Percentiles rank a stretch among this genome's conserved stretches.
These are phyloP conservation scores for Nannochloris sp. DNA, from an alignment of 139 green algal species.

Conservation along the genomic window DNA sequence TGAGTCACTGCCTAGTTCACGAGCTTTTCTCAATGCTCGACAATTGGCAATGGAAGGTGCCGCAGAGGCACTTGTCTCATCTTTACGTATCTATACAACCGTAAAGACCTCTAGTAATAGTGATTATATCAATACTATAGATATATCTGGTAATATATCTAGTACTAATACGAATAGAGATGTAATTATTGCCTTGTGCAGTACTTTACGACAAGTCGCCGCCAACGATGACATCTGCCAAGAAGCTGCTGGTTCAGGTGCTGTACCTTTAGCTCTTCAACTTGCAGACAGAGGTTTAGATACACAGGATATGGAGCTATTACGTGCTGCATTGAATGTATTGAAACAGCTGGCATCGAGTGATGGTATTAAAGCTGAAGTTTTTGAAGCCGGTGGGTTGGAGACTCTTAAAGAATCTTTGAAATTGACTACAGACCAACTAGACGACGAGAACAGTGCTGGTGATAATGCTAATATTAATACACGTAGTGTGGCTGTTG, in stretches of 20 bases:
- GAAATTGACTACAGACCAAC: no score
- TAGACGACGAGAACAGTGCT: not conserved
- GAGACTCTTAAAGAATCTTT: no score
- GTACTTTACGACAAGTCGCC: conserved; percentile 21
- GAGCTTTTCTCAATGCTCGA: conserved; percentile 46
- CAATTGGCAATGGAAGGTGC: conserved; percentile 37
- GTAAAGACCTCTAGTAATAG: not conserved
- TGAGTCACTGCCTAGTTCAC: conserved; percentile 36
- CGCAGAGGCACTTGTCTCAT: conserved; percentile 18
- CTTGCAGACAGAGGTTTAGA: conserved; percentile 10
- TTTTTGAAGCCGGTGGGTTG: no score
- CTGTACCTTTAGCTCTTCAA: conserved; percentile 21
- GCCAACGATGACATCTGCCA: conserved; percentile 68
- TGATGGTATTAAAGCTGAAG: conserved; percentile 72
- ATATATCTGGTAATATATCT: not conserved
- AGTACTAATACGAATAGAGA: not conserved
- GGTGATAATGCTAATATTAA: no score
- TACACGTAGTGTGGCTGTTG: not conserved
- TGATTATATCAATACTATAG: conserved; percentile 13
- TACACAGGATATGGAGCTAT: not conserved
- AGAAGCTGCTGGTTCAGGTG: conserved; percentile 34
- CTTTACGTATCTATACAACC: conserved; percentile 7
- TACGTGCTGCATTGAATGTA: conserved; percentile 17
- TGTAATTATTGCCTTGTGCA: not conserved
- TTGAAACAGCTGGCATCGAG: conserved; percentile 77